Base-by-base conservation (phyloP, 306 rosid species). In the Glycine soja region DNA sequence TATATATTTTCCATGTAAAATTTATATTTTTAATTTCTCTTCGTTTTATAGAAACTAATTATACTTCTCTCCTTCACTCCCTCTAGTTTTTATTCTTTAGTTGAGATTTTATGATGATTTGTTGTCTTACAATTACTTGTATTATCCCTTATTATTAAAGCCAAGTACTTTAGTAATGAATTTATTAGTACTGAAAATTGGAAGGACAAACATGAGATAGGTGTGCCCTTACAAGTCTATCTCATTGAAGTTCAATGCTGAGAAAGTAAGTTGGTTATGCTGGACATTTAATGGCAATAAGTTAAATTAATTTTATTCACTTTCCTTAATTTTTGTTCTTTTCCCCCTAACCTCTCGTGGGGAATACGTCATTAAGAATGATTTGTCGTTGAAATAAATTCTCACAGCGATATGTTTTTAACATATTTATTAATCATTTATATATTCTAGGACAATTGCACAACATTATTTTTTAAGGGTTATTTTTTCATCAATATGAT, bases 371-470 rank as follows among this genome's bases (percentile, higher is more conserved):
- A 42, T 15, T 40, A 80, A 8, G 15, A 30, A 32, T 14, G 69
- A 65, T 24, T 40, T 65, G 80, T 56, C 32, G 53, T 72, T 73
- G 79, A 64, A 74, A 62, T 12, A 38, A 51, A 67, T 42, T 42
- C 69, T 63, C 58, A 72, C 38, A 51, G 10, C 13, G 0, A 53
- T 2, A 7, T 67, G 16, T 16, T n/a, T 32, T 4, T 40, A 12
- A 34, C 16, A 48, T 53, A 71, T 36, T 42, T 48, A 68, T 75
- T 59, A 12, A 19, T 58, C n/a, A 43, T 59, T 75, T 24, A 59
- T 59, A 43, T 56, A 45, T 57, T 7, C 16, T 6, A 18, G 19
- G 12, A 57, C 12, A 16, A 54, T 56, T 57, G 45, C 24, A 72
- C 30, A 43, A 1, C 34, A 16, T 63, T 45, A 62, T 62, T 34